A percentile compares a stretch with the other conserved stretches of the same genome.
These are phyloP conservation scores for Agastache rugosa DNA, from an alignment of 257 asterid genomes.

Conservation along the genomic window DNA sequence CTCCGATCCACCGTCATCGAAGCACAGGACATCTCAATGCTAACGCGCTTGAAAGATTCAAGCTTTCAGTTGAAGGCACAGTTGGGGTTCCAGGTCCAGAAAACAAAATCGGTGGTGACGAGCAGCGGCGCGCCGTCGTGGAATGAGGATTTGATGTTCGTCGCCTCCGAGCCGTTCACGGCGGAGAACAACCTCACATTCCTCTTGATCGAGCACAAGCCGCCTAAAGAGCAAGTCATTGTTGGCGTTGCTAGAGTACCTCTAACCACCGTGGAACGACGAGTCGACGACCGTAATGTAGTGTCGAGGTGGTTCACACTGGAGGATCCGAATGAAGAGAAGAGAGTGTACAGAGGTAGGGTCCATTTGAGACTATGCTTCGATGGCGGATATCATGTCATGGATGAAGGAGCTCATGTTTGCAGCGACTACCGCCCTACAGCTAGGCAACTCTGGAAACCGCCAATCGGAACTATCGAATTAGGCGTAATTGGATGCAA, in stretches of 20 bases:
- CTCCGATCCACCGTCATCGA: conserved; percentile 71
- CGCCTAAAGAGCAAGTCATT: conserved; percentile 53
- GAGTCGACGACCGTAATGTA: conserved; percentile 81
- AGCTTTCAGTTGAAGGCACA: conserved; percentile 65
- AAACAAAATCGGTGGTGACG: conserved; percentile 52
- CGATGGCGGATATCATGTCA: conserved; percentile 93
- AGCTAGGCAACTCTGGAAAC: conserved; percentile 89
- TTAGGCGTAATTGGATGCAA: conserved; percentile 81
- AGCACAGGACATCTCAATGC: conserved; percentile 69
- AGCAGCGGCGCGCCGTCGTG: conserved; percentile 68
- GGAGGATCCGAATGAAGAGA: conserved; percentile 64
- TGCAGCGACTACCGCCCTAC: conserved; percentile 91
- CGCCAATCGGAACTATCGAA: conserved; percentile 67
- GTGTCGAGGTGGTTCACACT: conserved; percentile 82
- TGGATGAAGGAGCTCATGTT: conserved; percentile 83
- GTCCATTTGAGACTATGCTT: conserved; percentile 74
- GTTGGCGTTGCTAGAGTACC: conserved; percentile 65
- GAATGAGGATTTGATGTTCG: conserved; percentile 79
- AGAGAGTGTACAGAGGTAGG: conserved; percentile 68
- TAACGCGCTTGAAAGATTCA: conserved; percentile 47
- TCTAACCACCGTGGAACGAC: conserved; percentile 67
- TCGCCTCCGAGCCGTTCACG: conserved; percentile 83
- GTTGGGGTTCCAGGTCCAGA: conserved; percentile 74
- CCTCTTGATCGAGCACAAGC: conserved; percentile 58
- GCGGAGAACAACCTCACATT: conserved; percentile 57